Conservation (phyloP, 192 early-diverging fungal genomes). For the Backusella psychrophila region DNA sequence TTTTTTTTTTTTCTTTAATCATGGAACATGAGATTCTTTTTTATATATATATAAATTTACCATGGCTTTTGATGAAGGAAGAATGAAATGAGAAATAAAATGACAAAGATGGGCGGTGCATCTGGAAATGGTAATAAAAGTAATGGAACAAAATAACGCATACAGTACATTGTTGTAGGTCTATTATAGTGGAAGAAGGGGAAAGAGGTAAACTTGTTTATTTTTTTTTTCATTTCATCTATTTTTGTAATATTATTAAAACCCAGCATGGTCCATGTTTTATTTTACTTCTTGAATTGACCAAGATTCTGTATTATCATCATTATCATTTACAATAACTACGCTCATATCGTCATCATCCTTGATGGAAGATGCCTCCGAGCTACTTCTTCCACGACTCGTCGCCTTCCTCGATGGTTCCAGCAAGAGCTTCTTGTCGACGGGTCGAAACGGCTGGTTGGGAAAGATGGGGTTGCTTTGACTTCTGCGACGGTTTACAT, state of each 20-base stretch:
- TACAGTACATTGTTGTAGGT: conserved; percentile 48
- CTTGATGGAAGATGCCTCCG: conserved; percentile 20
- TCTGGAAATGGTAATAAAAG: conserved; percentile 58
- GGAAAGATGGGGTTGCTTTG: conserved; percentile 29
- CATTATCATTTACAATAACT: conserved; percentile 19
- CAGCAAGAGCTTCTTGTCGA: conserved; percentile 10
- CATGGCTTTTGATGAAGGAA: conserved; percentile 60
- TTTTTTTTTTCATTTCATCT: background rate
- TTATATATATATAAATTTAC: conserved; percentile 31
- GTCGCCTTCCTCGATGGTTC: background rate
- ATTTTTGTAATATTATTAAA: too few relatives aligned
- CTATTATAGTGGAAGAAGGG: background rate
- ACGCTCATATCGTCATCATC: conserved; percentile 31
- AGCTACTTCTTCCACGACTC: conserved; percentile 19
- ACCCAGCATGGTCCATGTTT: background rate
- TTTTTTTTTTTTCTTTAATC: too few relatives aligned
- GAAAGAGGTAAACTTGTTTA: background rate
- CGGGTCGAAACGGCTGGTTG: background rate
- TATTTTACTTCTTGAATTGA: background rate
- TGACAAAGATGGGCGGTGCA: conserved; percentile 55
- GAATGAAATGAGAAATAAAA: conserved; percentile 53
- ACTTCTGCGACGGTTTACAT: conserved; percentile 21
- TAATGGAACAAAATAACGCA: conserved; percentile 58
- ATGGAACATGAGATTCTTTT: too few relatives aligned
- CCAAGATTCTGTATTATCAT: background rate